Evolutionary conservation across 805 yeast genomes (phyloP).

Genomic region (Yarrowia osloensis): DNA sequence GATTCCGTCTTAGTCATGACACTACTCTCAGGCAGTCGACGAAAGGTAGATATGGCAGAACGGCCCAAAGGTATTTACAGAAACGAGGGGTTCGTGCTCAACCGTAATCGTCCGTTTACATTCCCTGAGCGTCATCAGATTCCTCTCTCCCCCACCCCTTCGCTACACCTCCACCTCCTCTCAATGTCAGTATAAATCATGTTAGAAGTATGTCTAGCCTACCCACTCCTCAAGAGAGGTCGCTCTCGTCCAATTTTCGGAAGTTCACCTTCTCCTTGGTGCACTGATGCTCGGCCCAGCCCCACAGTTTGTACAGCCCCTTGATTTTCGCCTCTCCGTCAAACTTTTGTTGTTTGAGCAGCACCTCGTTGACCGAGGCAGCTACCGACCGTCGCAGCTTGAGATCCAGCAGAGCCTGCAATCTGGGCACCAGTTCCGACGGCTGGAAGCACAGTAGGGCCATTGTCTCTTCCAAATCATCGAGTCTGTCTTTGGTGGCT

Average conservation of each 20-base stretch:
- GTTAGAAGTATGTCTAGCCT: neutral
- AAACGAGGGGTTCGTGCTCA: no score
- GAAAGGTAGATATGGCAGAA: no score
- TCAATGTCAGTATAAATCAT: neutral
- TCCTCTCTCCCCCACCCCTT: no score
- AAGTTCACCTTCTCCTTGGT: conserved; percentile 45
- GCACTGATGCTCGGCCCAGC: conserved; percentile 59
- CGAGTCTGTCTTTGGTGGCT: conserved; percentile 56
- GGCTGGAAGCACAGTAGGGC: conserved; percentile 63
- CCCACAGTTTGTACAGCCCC: conserved; percentile 61
- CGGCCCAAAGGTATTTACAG: no score
- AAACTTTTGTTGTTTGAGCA: conserved; percentile 49
- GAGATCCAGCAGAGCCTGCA: conserved; percentile 59
- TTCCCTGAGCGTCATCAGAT: no score
- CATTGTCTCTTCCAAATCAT: conserved; percentile 80
- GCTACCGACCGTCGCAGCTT: conserved; percentile 67
- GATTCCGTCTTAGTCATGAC: no score
- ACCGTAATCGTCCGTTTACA: no score
- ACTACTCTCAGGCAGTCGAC: no score
- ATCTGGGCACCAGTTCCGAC: conserved; percentile 44
- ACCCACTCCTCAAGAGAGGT: conserved; percentile 32
- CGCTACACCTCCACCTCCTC: no score
- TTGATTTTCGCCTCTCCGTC: conserved; percentile 48
- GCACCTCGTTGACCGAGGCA: conserved; percentile 66
- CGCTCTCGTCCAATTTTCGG: conserved; percentile 40